These are phyloP conservation scores for Fusarium sp. DNA, from an alignment of 2,329 filamentous ascomycete genomes.

Conservation along the genomic window DNA sequence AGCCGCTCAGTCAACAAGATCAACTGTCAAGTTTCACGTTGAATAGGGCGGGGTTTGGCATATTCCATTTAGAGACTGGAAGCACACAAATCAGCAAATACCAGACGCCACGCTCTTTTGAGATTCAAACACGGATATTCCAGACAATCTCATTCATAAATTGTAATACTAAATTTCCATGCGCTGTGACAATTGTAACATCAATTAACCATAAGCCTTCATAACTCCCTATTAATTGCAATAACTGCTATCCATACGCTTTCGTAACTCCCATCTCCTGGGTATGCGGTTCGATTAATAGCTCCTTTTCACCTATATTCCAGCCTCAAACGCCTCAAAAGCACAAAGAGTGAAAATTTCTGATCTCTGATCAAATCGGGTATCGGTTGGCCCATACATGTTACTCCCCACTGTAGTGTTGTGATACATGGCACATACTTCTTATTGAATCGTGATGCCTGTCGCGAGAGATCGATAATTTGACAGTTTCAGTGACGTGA, in stretches of 20 bases:
- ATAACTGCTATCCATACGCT: slow-evolving; percentile 45
- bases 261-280: slow-evolving; percentile 46
- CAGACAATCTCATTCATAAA: slow-evolving; percentile 28
- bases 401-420: neutral
- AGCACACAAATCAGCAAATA: neutral
- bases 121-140: slow-evolving; percentile 1
- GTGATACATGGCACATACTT: neutral
- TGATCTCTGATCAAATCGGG: neutral
- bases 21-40: slow-evolving; percentile 40
- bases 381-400: neutral
- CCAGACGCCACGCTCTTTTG: neutral
- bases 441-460: slow-evolving; percentile 55
- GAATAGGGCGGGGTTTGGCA: slow-evolving; percentile 26
- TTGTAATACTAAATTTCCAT: slow-evolving; percentile 20
- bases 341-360: slow-evolving; percentile 22
- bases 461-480: slow-evolving; percentile 67
- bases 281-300: slow-evolving; percentile 48
- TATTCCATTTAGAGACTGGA: neutral
- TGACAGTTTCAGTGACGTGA: slow-evolving; percentile 68
- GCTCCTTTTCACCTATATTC: slow-evolving; percentile 20
- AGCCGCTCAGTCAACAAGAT: slow-evolving; percentile 23
- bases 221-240: neutral
- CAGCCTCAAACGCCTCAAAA: slow-evolving; percentile 45
- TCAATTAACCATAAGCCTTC: neutral
- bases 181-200: neutral